Conservation (phyloP, 2,329 filamentous ascomycete species). For the Ophiostoma ulmi region DNA sequence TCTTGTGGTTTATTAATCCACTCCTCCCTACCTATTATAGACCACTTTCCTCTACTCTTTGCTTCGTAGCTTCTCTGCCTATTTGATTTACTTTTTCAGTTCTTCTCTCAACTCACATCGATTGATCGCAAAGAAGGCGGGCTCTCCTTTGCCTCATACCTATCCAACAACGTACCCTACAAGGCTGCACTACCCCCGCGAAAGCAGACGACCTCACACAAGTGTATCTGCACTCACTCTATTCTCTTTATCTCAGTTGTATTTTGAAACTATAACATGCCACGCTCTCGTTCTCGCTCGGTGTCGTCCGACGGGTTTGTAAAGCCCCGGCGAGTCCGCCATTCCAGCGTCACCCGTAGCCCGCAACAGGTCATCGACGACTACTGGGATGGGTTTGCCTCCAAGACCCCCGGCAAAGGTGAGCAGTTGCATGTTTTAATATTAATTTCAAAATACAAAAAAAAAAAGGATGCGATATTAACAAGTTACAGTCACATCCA, state of each 20-base stretch:
- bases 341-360: constrained; percentile 30
- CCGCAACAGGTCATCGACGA: constrained; percentile 66
- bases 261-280: neutral
- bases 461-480: constrained; percentile 49
- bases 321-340: constrained; percentile 14
- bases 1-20: neutral
- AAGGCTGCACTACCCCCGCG: neutral
- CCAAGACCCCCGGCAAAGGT: constrained; percentile 65
- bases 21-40: constrained; percentile 3
- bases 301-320: neutral
- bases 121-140: neutral
- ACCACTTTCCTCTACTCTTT: neutral
- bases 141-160: neutral
- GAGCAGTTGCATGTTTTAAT: neutral
- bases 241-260: neutral
- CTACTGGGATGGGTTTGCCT: constrained; percentile 68
- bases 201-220: neutral
- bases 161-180: neutral
- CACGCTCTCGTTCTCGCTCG: neutral
- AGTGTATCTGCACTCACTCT: neutral
- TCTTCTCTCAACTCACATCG: neutral
- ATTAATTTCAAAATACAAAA: neutral
- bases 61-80: neutral
- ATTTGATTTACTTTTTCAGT: neutral
- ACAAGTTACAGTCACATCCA: constrained; percentile 60